A percentile compares a stretch with the other conserved stretches of the same genome.
phyloP scores from a whole-genome alignment of 805 yeast genomes.

The Wickerhamiella musiphila region DNA sequence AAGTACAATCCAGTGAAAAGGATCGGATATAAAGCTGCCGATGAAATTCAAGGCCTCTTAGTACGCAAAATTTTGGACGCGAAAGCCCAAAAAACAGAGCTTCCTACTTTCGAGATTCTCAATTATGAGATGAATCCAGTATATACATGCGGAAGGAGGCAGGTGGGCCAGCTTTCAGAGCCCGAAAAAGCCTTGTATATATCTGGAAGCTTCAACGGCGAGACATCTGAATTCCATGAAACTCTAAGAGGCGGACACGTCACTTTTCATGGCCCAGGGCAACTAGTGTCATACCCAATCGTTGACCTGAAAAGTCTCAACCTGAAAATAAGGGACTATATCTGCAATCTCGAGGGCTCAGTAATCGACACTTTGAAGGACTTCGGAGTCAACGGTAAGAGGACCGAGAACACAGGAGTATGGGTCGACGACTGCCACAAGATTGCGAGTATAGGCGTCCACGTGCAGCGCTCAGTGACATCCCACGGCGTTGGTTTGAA shows the following conservation, averaged over 20 bases:
- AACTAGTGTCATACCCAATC: constrained; percentile 69
- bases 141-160: constrained; percentile 83
- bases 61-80: constrained; percentile 11
- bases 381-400: constrained; percentile 29
- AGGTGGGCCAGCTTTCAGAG: constrained; percentile 32
- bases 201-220: constrained; percentile 9
- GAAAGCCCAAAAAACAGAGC: constrained; percentile 1
- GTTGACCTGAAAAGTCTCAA: constrained; percentile 48
- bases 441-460: constrained; percentile 80
- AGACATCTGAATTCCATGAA: constrained; percentile 44
- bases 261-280: constrained; percentile 96
- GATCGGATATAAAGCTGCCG: constrained; percentile 12
- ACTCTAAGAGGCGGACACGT: constrained; percentile 88
- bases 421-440: constrained; percentile 51
- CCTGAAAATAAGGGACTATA: constrained; percentile 47
- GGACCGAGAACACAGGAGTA: constrained; percentile 70
- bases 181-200: constrained; percentile 16
- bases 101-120: constrained; percentile 49
- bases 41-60: constrained; percentile 9
- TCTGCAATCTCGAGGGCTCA: constrained; percentile 42
- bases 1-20: constrained; percentile 10
- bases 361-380: constrained; percentile 30
- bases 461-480: constrained; percentile 66
- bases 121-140: constrained; percentile 77
- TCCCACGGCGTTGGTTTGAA: constrained; percentile 84